phyloP scores from a whole-genome alignment of 129 eudicot species.

The Escallonia herrerae region DNA sequence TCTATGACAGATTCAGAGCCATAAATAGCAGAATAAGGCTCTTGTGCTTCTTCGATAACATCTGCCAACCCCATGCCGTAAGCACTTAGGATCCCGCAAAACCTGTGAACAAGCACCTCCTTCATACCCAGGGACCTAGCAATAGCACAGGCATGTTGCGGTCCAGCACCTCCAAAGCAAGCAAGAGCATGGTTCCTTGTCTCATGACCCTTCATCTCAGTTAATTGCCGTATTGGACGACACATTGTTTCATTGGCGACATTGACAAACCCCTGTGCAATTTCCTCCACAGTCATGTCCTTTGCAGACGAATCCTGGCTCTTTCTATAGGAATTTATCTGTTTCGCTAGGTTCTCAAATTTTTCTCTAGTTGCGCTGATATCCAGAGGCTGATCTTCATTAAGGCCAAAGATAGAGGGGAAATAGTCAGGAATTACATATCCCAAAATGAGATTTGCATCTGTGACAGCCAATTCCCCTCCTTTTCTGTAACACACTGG shows the following conservation, averaged over 20 bases:
- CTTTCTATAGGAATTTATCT: constrained; percentile 74
- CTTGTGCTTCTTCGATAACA: constrained; percentile 94
- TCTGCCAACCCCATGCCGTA: constrained; percentile 98
- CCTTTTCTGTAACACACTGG: constrained; percentile 96
- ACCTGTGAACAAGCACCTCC: constrained; percentile 79
- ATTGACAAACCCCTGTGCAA: constrained; percentile 86
- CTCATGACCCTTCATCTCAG: constrained; percentile 99
- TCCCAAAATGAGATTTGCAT: constrained; percentile 89
- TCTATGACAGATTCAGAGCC: constrained; percentile 60
- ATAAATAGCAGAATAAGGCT: constrained; percentile 79
- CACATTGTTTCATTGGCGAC: constrained; percentile 99
- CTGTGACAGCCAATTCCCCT: constrained; percentile 92
- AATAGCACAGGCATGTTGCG: constrained; percentile 98
- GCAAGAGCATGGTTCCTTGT: constrained; percentile 93
- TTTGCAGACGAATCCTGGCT: constrained; percentile 61
- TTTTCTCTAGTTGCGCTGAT: constrained; percentile 51
- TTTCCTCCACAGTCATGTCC: constrained; percentile 89
- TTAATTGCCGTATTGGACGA: constrained; percentile 90
- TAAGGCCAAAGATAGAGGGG: constrained; percentile 89
- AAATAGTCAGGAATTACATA: constrained; percentile 85
- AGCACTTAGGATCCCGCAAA: constrained; percentile 92
- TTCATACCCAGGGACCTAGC: constrained; percentile 95
- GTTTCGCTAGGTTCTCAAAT: constrained; percentile 67
- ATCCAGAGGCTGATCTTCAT: constrained; percentile 87
- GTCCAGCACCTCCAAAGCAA: constrained; percentile 99